Base-by-base conservation (phyloP, 148 eudicot species). In the Amaranthus cruentus region DNA sequence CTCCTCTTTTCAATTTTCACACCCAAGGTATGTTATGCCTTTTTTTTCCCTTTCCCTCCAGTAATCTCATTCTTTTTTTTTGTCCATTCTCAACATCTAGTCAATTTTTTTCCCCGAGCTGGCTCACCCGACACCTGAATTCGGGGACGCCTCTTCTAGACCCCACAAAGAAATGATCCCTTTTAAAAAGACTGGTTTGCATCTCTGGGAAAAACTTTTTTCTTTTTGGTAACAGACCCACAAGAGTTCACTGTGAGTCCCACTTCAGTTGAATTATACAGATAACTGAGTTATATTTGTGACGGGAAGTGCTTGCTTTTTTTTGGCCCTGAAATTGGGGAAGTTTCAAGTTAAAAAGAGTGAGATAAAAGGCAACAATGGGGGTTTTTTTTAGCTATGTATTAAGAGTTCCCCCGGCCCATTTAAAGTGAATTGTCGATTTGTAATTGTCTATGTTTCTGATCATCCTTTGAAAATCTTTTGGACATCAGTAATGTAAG, bases 1-100 rank as follows among this genome's bases (percentile, higher is more conserved):
- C 98, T 59, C 86, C 94, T 62, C 82, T 95, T 46, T 90, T 95
- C 53, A 73, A 90, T 75, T n/a, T 95, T 95, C 70, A 81, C 96
- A 53, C 77, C 91, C 72, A 95, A 90, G 98, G 98, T 89, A 72
- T 50, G 47, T 55, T 8, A 9, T 47, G 65, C 15, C 11, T 62
- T 59, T 7, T 28, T 11, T 64, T 9, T 46, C n/a, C n/a, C n/a
- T n/a, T n/a, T 4, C 42, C 56, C 6, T 10, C 56, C 9, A 4
- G 15, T 60, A 50, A 57, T 43, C 7, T 54, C 7, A 2, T 9
- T n/a, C n/a, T n/a, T 62, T 51, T n/a, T 14, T 13, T 51, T 51
- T 38, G n/a, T n/a, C n/a, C n/a, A n/a, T 56, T 44, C 46, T 47
- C 14, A 21, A 7, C 21, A 14, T 59, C 53, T 47, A 8, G 42